These are phyloP conservation scores for Ceratobasidium sp. DNA, from an alignment of 1,284 basidiomycete species.

Conservation along the genomic window DNA sequence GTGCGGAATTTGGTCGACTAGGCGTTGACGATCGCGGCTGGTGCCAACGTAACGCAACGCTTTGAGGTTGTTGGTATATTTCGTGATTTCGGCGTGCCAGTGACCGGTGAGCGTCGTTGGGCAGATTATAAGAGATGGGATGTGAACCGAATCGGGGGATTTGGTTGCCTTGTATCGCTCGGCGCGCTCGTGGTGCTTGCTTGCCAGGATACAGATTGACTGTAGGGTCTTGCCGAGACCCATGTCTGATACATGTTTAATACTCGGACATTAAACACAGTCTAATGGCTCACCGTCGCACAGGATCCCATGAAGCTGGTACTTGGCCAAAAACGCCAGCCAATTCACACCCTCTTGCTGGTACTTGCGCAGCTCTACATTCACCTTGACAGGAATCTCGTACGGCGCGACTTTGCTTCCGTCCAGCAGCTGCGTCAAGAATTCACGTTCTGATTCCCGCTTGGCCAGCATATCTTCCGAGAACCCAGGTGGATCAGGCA, in stretches of 20 bases:
- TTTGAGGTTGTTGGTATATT: constrained; percentile 88
- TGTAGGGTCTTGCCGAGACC: constrained; percentile 98
- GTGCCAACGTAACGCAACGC: constrained; percentile 93
- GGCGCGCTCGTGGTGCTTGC: constrained; percentile 91
- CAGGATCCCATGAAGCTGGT: constrained; percentile 97
- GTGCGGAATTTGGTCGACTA: constrained; percentile 73
- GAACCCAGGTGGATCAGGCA: constrained; percentile 95
- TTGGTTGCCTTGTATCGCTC: constrained; percentile 75
- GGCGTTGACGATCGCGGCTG: constrained; percentile 82
- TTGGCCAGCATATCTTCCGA: constrained; percentile 89
- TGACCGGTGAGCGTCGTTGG: constrained; percentile 98
- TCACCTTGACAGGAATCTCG: constrained; percentile 87
- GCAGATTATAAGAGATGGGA: constrained; percentile 96
- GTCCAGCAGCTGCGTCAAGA: constrained; percentile 94
- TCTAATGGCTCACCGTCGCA: constrained; percentile 83
- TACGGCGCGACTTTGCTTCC: constrained; percentile 96
- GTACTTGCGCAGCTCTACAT: constrained; percentile 95
- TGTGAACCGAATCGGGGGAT: constrained; percentile 83
- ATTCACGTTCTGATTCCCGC: constrained; percentile 89
- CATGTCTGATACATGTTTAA: constrained; percentile 77
- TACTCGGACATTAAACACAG: constrained; percentile 15
- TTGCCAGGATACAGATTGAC: constrained; percentile 96
- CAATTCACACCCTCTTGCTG: constrained; percentile 99
- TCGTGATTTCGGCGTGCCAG: constrained; percentile 98
- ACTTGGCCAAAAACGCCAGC: constrained; percentile 98